Conservation (phyloP, 208 protist species). For the Novymonas esmeraldas region DNA sequence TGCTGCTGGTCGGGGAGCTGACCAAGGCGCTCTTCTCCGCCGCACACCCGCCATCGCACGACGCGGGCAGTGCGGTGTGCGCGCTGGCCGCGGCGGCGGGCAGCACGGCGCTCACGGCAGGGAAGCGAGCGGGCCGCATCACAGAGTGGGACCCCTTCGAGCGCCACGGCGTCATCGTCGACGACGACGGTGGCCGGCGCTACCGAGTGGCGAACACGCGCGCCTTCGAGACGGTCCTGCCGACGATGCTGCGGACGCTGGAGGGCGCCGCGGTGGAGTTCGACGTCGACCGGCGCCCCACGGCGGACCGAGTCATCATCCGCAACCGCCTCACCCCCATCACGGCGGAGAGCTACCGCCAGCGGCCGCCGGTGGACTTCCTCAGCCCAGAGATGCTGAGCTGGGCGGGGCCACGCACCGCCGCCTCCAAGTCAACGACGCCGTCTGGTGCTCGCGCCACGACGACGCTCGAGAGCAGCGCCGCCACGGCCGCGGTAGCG, state of each 20-base stretch:
- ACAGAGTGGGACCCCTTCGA: conserved; percentile 82
- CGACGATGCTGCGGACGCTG: conserved; percentile 65
- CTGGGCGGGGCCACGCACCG: conserved; percentile 3
- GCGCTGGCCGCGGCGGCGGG: not conserved
- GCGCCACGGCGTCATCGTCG: conserved; percentile 66
- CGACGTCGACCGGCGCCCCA: conserved; percentile 23
- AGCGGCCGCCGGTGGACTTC: conserved; percentile 66
- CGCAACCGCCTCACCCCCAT: conserved; percentile 63
- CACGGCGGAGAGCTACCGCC: conserved; percentile 66
- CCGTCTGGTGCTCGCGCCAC: not conserved
- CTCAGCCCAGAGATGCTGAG: conserved; percentile 33
- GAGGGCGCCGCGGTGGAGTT: conserved; percentile 74
- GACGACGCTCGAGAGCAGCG: no score
- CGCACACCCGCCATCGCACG: not conserved
- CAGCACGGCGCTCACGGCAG: not conserved
- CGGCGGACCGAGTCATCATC: conserved; percentile 75
- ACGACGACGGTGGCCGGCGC: conserved; percentile 42
- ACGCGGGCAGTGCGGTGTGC: not conserved
- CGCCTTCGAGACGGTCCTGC: conserved; percentile 87
- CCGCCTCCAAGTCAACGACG: not conserved
- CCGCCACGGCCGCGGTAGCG: not conserved
- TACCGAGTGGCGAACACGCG: conserved; percentile 76
- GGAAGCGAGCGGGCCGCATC: conserved; percentile 43
- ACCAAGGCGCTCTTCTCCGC: conserved; percentile 3
- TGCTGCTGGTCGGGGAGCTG: conserved; percentile 6